These are phyloP conservation scores for Metschnikowia lachancei DNA, from an alignment of 805 yeast species.

Conservation along the genomic window DNA sequence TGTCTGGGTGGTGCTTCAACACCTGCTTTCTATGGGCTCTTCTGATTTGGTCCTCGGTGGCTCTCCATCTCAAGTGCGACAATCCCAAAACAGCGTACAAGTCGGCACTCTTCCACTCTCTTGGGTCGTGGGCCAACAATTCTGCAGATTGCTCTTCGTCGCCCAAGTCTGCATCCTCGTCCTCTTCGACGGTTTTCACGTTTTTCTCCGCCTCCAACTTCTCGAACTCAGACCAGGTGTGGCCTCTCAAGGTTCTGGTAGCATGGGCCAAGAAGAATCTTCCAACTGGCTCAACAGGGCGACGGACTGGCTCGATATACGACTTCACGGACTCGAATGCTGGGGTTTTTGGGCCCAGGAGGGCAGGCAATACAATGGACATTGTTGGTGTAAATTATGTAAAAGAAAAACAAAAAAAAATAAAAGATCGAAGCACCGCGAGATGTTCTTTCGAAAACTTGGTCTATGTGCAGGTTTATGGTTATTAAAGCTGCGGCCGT, in stretches of 20 bases:
- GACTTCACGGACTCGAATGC: conserved; percentile 50
- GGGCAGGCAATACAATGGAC: conserved; percentile 51
- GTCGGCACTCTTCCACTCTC: conserved; percentile 97
- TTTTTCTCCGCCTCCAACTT: conserved; percentile 87
- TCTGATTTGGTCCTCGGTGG: conserved; percentile 89
- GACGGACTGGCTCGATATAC: conserved; percentile 60
- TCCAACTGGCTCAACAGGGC: conserved; percentile 95
- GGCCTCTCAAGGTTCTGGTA: conserved; percentile 90
- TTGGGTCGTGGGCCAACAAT: conserved; percentile 85
- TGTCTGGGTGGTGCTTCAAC: conserved; percentile 96
- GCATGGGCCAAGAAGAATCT: conserved; percentile 95
- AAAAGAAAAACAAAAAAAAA: background rate
- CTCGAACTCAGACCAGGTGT: conserved; percentile 98
- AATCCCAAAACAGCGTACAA: conserved; percentile 95
- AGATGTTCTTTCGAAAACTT: background rate
- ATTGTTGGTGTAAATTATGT: conserved; percentile 17
- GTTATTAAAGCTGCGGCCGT: too few species aligned
- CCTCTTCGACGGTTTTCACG: conserved; percentile 66
- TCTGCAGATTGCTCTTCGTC: conserved; percentile 72
- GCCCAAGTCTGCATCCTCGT: conserved; percentile 60
- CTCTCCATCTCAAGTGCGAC: conserved; percentile 84
- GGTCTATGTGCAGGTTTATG: background rate
- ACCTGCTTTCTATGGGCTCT: conserved; percentile 97
- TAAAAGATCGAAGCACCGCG: background rate
- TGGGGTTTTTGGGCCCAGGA: conserved; percentile 42